phyloP scores from a whole-genome alignment of 2,329 filamentous ascomycete genomes.

The Colletotrichum theobromicola region DNA sequence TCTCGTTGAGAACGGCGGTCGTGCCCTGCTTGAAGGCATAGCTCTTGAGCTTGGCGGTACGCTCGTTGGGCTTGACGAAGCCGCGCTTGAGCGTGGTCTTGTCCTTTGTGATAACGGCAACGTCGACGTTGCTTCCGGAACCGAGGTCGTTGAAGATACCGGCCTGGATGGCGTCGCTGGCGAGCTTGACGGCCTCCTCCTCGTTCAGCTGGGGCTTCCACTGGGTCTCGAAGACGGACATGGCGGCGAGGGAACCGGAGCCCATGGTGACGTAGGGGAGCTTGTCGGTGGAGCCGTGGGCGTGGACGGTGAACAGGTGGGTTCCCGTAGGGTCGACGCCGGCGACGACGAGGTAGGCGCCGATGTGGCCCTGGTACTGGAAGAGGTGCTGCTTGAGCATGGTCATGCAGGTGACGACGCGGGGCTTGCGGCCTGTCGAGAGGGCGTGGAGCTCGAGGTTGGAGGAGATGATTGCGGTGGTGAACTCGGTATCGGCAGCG shows the following conservation, averaged over 20 bases:
- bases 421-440: slow-evolving; percentile 93
- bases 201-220: slow-evolving; percentile 83
- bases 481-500: slow-evolving; percentile 98
- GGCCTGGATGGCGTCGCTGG: slow-evolving; percentile 86
- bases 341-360: slow-evolving; percentile 95
- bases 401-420: slow-evolving; percentile 99
- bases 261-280: slow-evolving; percentile 99
- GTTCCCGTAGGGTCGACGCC: slow-evolving; percentile 95
- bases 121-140: slow-evolving; percentile 96
- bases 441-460: slow-evolving; percentile 97
- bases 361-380: slow-evolving; percentile 96
- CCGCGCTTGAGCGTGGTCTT: slow-evolving; percentile 95
- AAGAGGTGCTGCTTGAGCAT: slow-evolving; percentile 99
- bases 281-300: slow-evolving; percentile 98
- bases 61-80: slow-evolving; percentile 91
- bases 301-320: slow-evolving; percentile 97
- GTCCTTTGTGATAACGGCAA: slow-evolving; percentile 92
- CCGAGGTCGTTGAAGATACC: slow-evolving; percentile 99
- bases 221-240: slow-evolving; percentile 96
- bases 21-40: slow-evolving; percentile 91
- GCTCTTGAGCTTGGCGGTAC: slow-evolving; percentile 88
- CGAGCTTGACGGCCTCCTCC: slow-evolving; percentile 83
- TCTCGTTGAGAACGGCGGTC: slow-evolving; percentile 95
- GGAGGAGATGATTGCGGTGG: slow-evolving; percentile 96
- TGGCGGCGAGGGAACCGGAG: slow-evolving; percentile 91